Percentiles rank a stretch among this genome's conserved stretches.
Evolutionary conservation across 768 basidiomycete genomes (phyloP).

Genomic region (Podaxis mareebaensis): DNA sequence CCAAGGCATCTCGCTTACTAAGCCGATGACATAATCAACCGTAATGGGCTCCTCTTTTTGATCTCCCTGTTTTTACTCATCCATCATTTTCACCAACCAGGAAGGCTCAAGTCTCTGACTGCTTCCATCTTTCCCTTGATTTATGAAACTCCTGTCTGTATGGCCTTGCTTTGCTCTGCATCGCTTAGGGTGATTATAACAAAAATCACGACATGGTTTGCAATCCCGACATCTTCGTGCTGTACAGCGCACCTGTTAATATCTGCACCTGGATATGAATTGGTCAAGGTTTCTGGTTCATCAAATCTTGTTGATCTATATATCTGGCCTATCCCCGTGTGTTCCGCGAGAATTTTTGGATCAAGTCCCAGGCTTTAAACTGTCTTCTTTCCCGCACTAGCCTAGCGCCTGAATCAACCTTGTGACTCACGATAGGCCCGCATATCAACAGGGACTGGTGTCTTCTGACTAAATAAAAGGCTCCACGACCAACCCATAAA

Average conservation of each 20-base stretch:
- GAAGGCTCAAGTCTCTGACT: neutral
- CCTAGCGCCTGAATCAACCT: neutral
- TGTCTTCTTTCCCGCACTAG: constrained; percentile 1
- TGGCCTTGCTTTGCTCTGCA: neutral
- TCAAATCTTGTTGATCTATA: neutral
- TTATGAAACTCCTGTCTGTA: neutral
- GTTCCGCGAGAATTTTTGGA: neutral
- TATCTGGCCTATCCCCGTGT: neutral
- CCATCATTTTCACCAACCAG: neutral
- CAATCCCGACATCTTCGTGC: neutral
- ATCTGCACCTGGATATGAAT: neutral
- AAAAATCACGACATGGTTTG: neutral
- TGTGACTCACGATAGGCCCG: neutral
- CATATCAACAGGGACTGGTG: neutral
- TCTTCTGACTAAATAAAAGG: constrained; percentile 1
- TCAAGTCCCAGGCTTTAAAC: neutral
- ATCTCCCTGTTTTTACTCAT: neutral
- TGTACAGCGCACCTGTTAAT: no score
- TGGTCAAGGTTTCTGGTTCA: neutral
- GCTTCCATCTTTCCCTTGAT: neutral
- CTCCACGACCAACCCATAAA: constrained; percentile 4
- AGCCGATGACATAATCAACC: neutral
- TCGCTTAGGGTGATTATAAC: neutral
- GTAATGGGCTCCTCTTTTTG: neutral
- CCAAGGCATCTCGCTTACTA: neutral